These are phyloP conservation scores for Nitzschia sp. DNA, from an alignment of 108 stramenopile species.

Conservation along the genomic window DNA sequence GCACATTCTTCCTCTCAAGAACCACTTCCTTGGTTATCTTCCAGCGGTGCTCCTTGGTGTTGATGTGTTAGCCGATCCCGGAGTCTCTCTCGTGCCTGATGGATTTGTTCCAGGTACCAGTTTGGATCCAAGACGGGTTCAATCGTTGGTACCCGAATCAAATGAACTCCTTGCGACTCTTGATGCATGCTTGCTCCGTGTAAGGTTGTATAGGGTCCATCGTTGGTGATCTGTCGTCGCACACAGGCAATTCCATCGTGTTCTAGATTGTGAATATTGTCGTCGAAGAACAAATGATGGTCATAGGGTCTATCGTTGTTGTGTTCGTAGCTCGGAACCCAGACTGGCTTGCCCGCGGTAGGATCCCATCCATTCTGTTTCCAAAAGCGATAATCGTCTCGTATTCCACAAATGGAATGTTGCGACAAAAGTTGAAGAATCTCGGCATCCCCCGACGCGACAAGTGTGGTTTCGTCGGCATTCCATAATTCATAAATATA, in stretches of 20 bases:
- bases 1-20: no score
- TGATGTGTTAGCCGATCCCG: not conserved
- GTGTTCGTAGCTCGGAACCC: slow-evolving; percentile 44
- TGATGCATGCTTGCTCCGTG: slow-evolving; percentile 39
- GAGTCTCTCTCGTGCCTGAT: slow-evolving; percentile 34
- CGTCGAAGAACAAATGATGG: slow-evolving; percentile 87
- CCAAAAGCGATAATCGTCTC: slow-evolving; percentile 84
- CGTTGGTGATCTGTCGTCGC: slow-evolving; percentile 47
- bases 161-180: slow-evolving; percentile 64
- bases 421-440: slow-evolving; percentile 52
- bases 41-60: no score
- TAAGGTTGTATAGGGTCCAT: slow-evolving; percentile 46
- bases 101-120: slow-evolving; percentile 77
- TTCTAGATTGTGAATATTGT: slow-evolving; percentile 82
- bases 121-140: slow-evolving; percentile 66
- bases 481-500: slow-evolving; percentile 39
- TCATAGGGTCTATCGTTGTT: slow-evolving; percentile 15
- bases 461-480: slow-evolving; percentile 19
- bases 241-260: slow-evolving; percentile 75
- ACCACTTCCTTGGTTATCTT: no score
- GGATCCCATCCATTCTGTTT: slow-evolving; percentile 53
- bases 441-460: slow-evolving; percentile 67
- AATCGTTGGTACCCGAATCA: slow-evolving; percentile 81
- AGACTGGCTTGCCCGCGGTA: slow-evolving; percentile 86
- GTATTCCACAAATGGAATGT: slow-evolving; percentile 65